Conservation (phyloP, 148 eudicot genomes). For the Talinum fruticosum region DNA sequence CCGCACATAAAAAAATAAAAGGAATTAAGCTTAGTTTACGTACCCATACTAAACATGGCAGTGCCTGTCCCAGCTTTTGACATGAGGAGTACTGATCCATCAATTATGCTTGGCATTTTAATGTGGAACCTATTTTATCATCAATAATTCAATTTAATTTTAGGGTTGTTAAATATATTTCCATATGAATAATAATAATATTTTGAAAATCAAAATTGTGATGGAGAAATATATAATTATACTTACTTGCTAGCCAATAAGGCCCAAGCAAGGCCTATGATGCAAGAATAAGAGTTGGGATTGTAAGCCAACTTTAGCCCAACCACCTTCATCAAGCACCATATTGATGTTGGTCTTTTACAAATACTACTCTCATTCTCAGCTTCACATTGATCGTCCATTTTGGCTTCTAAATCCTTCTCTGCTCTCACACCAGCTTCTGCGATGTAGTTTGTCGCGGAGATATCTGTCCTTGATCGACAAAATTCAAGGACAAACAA, state of each 20-base stretch:
- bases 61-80: conserved; percentile 76
- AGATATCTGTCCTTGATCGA: conserved; percentile 37
- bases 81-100: conserved; percentile 63
- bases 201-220: background rate
- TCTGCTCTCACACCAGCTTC: background rate
- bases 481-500: conserved; percentile 62
- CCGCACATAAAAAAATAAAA: too few species aligned
- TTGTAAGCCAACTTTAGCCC: conserved; percentile 49
- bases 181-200: background rate
- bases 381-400: background rate
- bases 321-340: conserved; percentile 56
- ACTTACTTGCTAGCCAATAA: conserved; percentile 57
- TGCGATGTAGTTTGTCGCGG: background rate
- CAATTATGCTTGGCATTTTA: conserved; percentile 54
- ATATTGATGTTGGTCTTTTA: conserved; percentile 31
- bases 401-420: conserved; percentile 41
- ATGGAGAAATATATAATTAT: background rate
- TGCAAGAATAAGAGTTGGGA: conserved; percentile 72
- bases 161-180: background rate
- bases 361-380: background rate
- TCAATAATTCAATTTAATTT: background rate
- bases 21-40: conserved; percentile 25
- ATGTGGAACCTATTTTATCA: conserved; percentile 55
- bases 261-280: conserved; percentile 75
- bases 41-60: conserved; percentile 92